Evolutionary conservation across 768 basidiomycete genomes (phyloP).

Genomic region (Trametes meyenii): DNA sequence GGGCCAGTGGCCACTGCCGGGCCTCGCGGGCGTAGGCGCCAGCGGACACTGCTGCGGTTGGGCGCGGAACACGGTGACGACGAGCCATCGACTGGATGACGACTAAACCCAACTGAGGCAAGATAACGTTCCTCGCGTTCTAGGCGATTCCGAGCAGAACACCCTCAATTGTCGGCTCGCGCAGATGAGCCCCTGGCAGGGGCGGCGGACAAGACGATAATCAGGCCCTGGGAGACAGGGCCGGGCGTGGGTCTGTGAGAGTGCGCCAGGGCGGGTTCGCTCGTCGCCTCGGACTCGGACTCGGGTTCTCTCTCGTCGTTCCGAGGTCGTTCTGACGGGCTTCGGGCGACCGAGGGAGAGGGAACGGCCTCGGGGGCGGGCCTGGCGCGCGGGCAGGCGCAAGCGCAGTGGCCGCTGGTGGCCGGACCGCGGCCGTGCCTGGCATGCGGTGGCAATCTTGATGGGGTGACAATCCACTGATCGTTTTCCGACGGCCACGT

Average conservation of each 20-base stretch:
- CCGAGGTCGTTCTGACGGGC: no score
- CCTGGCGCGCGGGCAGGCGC: background rate
- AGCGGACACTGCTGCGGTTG: background rate
- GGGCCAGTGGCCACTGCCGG: no score
- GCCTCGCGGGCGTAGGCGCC: background rate
- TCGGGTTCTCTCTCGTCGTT: no score
- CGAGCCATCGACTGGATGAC: no score
- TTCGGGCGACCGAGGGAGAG: no score
- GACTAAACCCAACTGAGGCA: background rate
- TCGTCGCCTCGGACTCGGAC: no score
- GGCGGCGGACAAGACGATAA: no score
- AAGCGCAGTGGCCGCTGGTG: background rate
- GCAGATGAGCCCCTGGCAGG: background rate
- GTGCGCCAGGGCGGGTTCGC: no score
- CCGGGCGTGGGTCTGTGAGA: no score
- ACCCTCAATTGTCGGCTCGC: background rate
- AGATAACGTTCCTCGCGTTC: background rate
- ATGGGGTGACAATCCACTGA: conserved; percentile 24
- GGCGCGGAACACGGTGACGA: background rate
- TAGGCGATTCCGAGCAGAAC: background rate
- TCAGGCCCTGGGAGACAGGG: no score
- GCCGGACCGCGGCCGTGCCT: conserved; percentile 16
- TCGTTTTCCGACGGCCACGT: conserved; percentile 10
- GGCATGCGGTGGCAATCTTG: conserved; percentile 21
- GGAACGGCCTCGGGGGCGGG: background rate